Evolutionary conservation across 164 flowering plant species (phyloP).

Genomic region (Vitis rotundifolia): DNA sequence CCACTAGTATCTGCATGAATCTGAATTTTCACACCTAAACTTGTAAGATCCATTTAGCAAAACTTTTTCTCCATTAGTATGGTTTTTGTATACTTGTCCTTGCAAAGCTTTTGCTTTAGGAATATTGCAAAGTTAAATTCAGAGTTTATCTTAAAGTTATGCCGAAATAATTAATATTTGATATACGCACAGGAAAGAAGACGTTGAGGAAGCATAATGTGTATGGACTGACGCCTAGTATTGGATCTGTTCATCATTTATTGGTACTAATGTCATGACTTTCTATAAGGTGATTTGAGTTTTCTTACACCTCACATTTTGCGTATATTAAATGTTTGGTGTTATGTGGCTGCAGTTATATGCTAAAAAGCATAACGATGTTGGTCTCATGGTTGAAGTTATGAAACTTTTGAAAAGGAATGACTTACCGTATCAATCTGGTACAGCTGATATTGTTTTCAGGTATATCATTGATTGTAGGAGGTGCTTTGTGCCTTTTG

Average conservation of each 20-base stretch:
- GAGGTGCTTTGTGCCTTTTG: no score
- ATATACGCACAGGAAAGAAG: conserved; percentile 61
- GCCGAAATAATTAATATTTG: not conserved
- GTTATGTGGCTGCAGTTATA: conserved; percentile 48
- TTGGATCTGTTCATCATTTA: conserved; percentile 73
- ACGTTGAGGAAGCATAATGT: conserved; percentile 74
- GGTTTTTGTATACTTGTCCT: no score
- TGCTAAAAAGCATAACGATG: conserved; percentile 79
- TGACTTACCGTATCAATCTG: conserved; percentile 74
- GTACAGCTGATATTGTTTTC: conserved; percentile 93
- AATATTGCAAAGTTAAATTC: not conserved
- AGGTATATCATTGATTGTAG: conserved; percentile 44
- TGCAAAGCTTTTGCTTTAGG: not conserved
- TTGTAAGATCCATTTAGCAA: no score
- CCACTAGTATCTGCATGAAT: no score
- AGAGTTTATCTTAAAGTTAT: not conserved
- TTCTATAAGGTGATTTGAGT: not conserved
- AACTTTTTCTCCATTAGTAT: no score
- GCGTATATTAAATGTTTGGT: conserved; percentile 5
- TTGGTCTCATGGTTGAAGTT: conserved; percentile 61
- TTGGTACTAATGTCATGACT: conserved; percentile 46
- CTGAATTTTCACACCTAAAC: no score
- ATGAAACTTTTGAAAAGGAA: conserved; percentile 74
- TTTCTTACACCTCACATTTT: not conserved
- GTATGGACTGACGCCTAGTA: conserved; percentile 74